A percentile compares a stretch with the other conserved stretches of the same genome.
Conservation (phyloP, 2,329 filamentous ascomycete species). For the Sporothrix dimorphospora region DNA sequence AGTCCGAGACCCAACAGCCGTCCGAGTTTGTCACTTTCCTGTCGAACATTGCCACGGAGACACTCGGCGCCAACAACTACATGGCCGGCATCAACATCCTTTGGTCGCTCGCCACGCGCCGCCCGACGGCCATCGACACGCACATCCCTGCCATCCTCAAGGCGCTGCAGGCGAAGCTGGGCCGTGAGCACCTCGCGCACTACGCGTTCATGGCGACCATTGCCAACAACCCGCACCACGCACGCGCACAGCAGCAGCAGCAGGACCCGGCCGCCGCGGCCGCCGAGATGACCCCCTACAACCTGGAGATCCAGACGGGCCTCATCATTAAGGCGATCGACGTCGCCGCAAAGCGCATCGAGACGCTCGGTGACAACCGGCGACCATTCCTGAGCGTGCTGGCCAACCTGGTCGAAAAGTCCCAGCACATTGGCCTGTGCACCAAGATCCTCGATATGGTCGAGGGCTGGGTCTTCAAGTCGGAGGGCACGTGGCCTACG, state of each 20-base stretch:
- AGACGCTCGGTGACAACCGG: constrained; percentile 84
- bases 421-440: constrained; percentile 81
- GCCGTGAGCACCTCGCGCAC: constrained; percentile 86
- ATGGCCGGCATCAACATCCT: constrained; percentile 89
- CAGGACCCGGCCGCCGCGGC: constrained; percentile 60
- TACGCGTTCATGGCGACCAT: constrained; percentile 63
- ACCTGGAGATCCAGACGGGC: constrained; percentile 85
- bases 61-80: constrained; percentile 78
- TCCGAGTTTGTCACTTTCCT: constrained; percentile 87
- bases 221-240: constrained; percentile 39
- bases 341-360: constrained; percentile 88
- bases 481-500: constrained; percentile 92
- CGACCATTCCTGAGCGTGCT: constrained; percentile 94
- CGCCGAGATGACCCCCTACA: constrained; percentile 68
- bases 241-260: constrained; percentile 47
- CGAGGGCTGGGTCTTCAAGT: constrained; percentile 94
- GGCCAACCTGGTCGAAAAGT: constrained; percentile 93
- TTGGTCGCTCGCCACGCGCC: constrained; percentile 86
- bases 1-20: constrained; percentile 71
- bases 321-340: constrained; percentile 96
- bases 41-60: constrained; percentile 84
- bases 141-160: constrained; percentile 92
- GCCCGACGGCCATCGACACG: constrained; percentile 83
- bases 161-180: constrained; percentile 86
- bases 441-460: constrained; percentile 93